Evolutionary conservation across 2,329 filamentous ascomycete species (phyloP).

Genomic region (Dactylellina haptotyla): DNA sequence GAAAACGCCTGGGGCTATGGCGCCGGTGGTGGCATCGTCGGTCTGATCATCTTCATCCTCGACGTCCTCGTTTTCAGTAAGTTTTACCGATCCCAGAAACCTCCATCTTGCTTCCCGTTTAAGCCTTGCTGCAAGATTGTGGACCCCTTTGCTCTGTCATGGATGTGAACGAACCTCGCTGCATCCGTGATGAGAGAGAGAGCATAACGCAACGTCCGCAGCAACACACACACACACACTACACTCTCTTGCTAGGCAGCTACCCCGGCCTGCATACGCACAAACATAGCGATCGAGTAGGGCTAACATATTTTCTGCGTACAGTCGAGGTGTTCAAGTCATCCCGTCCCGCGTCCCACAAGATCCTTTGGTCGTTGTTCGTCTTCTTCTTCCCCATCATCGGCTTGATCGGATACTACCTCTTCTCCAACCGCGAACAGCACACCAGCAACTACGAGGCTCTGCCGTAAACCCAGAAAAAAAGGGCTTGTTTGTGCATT

Average conservation of each 20-base stretch:
- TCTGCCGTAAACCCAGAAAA: conserved; percentile 43
- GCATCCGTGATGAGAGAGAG: too few relatives aligned
- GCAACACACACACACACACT: not conserved
- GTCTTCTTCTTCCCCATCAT: conserved; percentile 73
- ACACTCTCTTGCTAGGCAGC: not conserved
- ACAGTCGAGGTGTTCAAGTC: conserved; percentile 74
- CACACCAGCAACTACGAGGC: conserved; percentile 43
- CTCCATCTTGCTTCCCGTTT: not conserved
- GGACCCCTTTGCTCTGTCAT: not conserved
- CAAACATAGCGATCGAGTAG: too few relatives aligned
- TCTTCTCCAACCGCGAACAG: conserved; percentile 68
- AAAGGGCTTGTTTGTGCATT: too few relatives aligned
- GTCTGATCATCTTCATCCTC: conserved; percentile 71
- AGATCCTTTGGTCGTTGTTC: conserved; percentile 71
- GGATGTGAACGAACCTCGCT: too few relatives aligned
- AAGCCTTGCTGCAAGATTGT: too few relatives aligned
- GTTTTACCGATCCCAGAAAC: conserved; percentile 60
- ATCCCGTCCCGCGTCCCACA: conserved; percentile 68
- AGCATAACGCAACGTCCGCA: too few relatives aligned
- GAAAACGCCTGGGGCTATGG: conserved; percentile 69
- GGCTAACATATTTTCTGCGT: conserved; percentile 10
- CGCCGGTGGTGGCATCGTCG: conserved; percentile 71
- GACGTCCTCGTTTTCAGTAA: conserved; percentile 73
- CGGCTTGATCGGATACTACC: conserved; percentile 71
- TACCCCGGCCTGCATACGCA: not conserved